Percentiles rank a stretch among this genome's conserved stretches.
Evolutionary conservation across 2,329 filamentous ascomycete species (phyloP).

Genomic region (Boeremia exigua): DNA sequence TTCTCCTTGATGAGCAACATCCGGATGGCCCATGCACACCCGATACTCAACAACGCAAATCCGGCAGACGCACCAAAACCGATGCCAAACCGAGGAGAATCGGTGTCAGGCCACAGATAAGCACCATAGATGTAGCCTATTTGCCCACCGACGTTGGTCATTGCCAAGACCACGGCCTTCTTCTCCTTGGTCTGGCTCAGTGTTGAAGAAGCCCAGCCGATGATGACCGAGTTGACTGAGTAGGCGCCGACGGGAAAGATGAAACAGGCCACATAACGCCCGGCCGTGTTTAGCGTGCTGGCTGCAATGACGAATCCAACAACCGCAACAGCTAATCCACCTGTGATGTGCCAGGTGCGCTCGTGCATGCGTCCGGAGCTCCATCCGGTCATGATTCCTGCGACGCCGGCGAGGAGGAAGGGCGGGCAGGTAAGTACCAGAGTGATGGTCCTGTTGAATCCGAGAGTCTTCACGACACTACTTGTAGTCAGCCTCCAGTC

Average conservation of each 20-base stretch:
- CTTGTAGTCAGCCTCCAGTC: background rate
- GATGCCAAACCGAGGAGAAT: conserved; percentile 34
- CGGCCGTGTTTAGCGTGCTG: conserved; percentile 36
- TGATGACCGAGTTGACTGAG: conserved; percentile 40
- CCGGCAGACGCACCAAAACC: conserved; percentile 39
- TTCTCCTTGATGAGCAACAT: conserved; percentile 38
- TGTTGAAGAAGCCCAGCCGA: conserved; percentile 38
- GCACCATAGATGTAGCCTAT: conserved; percentile 41
- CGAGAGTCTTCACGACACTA: conserved; percentile 46
- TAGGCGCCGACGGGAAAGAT: conserved; percentile 41
- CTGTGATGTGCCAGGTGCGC: conserved; percentile 59
- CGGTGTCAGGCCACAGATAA: conserved; percentile 35
- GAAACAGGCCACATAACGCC: conserved; percentile 38
- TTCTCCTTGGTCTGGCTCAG: conserved; percentile 39
- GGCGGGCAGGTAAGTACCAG: conserved; percentile 54
- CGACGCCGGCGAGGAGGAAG: conserved; percentile 54
- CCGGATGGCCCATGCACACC: conserved; percentile 37
- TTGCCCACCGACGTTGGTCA: conserved; percentile 38
- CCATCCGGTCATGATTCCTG: conserved; percentile 57
- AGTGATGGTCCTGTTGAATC: conserved; percentile 46
- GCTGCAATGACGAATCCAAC: conserved; percentile 51
- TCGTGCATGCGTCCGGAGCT: conserved; percentile 58
- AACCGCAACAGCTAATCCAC: conserved; percentile 50
- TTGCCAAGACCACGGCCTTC: conserved; percentile 40
- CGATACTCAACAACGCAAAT: conserved; percentile 36